Base-by-base conservation (phyloP, 306 rosid species). In the Glycine latifolia region DNA sequence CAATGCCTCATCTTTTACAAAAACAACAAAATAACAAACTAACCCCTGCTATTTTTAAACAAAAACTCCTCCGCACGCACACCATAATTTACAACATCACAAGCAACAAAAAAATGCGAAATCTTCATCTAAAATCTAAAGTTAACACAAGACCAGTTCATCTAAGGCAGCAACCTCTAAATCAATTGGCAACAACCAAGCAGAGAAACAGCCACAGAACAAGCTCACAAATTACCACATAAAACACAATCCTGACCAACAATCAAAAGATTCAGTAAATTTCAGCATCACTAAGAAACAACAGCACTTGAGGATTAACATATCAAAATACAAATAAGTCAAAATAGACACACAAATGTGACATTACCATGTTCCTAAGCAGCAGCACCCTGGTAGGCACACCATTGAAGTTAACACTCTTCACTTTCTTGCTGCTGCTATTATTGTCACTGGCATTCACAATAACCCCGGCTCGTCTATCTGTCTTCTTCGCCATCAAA, bases 401-500 rank as follows among this genome's bases (percentile, higher is more conserved):
- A 2, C 99, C 98, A 59, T 89, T 84, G 70, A 95, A 81, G 79
- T 31, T 93, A 15, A 87, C 98, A 84, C 96, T 91, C 89, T 93
- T 95, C 3, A 85, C 92, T 83, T 93, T 91, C 92, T 95, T 95
- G 77, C 87, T 96, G 86, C 79, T 93, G 41, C 5, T 37, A 4
- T 37, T 37, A 39, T 81, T 70, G 16, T 93, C 96, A 87, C 97
- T 93, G 1, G 99, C 96, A 86, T 95, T 95, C 15, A 95, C 98
- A 79, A 95, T 95, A 77, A 95, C 99, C 26, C 99, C 99, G 11
- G 98, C 99, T 55, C 99, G 69, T 50, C 97, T 86, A 78, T 95
- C 98, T 0, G 99, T 95, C 75, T 95, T 95, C 94, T 86, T 95
- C 0, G 99, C 99, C 98, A 95, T 91, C 87, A 95, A 84, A 14